These are phyloP conservation scores for Solanum corneliomulleri DNA, from an alignment of 257 asterid genomes.

Conservation along the genomic window DNA sequence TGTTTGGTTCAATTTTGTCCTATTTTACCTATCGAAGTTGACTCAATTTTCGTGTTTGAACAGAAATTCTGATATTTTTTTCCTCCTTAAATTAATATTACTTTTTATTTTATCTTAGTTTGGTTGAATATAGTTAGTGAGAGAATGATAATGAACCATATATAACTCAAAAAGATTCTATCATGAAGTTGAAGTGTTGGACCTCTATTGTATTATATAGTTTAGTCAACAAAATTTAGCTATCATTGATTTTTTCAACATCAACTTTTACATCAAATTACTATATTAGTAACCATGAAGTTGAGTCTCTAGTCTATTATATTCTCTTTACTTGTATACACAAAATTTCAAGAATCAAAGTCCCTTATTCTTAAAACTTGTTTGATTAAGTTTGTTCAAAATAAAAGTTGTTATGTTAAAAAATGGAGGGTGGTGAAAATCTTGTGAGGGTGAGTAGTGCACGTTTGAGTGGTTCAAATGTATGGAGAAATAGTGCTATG, in stretches of 20 bases:
- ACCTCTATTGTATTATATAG: neutral
- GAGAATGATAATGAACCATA: neutral
- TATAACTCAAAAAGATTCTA: neutral
- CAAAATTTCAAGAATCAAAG: constrained; percentile 10
- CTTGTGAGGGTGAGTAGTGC: constrained; percentile 36
- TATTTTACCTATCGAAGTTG: no score
- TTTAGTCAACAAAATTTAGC: neutral
- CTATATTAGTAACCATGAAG: neutral
- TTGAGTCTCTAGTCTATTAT: neutral
- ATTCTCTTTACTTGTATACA: neutral
- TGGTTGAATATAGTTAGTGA: neutral
- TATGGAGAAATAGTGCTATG: constrained; percentile 68
- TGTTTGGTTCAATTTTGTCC: neutral
- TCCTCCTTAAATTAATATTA: neutral
- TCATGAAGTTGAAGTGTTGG: neutral
- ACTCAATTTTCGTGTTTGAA: neutral
- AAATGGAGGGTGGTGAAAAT: constrained; percentile 47
- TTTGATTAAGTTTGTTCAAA: neutral
- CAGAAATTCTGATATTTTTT: neutral
- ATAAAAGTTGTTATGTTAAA: neutral
- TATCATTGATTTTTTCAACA: neutral
- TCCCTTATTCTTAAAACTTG: neutral
- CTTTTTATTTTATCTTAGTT: neutral
- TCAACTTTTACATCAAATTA: constrained; percentile 23
- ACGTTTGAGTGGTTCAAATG: constrained; percentile 46